Evolutionary conservation across 2,329 filamentous ascomycete genomes (phyloP), one percentile per base, ranked within the genome.

Genomic region (Aspergillus sp.): DNA sequence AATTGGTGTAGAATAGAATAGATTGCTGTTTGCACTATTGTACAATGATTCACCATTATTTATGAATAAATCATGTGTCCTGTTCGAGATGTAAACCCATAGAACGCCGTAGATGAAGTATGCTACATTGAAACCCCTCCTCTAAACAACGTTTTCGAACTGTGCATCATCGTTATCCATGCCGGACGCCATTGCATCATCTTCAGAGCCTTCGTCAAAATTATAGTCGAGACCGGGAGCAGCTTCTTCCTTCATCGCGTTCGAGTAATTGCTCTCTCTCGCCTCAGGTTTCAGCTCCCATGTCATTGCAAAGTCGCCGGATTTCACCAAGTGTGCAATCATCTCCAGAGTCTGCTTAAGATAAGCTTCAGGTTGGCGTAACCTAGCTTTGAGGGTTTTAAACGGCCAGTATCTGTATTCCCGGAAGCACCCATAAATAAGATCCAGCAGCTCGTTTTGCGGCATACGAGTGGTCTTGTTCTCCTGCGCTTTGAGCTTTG

Each of bases 391-490:
- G 68, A 99, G 85, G 5, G 90, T 87, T 73, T 92, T 93, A 83
- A 98, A 91, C n/a, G 91, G 89, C 93, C 94, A 99, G 78, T 95
- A 98, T 70, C 89, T 88, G 83, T 91, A 96, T 71, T 90, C 83
- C 60, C 89, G 87, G 87, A 97, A 99, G 74, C 89, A 90, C 53
- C 85, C 81, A 81, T 94, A 93, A 64, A 99, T 88, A 66, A 87
- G 85, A 79, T 97, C 93, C 79, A 96, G 81, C 65, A 99, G 87
- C 71, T 95, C 90, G 82, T 92, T 90, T 77, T 93, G 89, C 49
- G 92, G 89, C 79, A 98, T 93, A 79, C 95, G 93, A 38, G 92
- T 91, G 30, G 91, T 90, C 82, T 98, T 97, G 79, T 92, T 89
- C 69, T 91, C 89, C 75, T 87, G 85, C 6, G 85, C 81, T 69